Base-by-base conservation (phyloP, 352 stramenopile species). In the Phytophthora pseudosyringae region DNA sequence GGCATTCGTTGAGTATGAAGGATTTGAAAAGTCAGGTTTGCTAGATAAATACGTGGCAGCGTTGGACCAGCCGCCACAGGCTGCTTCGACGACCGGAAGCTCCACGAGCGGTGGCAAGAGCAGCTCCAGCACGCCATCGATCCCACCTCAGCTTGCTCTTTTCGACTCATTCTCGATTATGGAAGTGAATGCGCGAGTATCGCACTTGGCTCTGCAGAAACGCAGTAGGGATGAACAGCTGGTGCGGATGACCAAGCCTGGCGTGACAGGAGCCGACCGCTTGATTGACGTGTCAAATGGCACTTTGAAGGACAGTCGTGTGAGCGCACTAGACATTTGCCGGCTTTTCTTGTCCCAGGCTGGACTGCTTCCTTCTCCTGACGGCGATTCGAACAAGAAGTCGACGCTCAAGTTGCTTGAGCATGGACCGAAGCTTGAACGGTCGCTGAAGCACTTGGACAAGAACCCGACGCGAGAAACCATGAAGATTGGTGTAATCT, bases 401-500 rank as follows among this genome's bases (percentile, higher is more conserved):
- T 74, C 75, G 39, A 81, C 85, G 16, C 68, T 90, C 3, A 83
- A 87, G 40, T 62, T 94, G 18, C 55, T 94, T 7, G 85, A 94
- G 15, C 89, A 91, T 54, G 83, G 81, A 13, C 55, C 75, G 0
- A 96, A 91, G 41, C 71, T 96, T 0, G 85, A 94, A 54, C 76
- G 88, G 2, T 96, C 88, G 33, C 57, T 96, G 21, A 88, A 84
- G 51, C 83, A 96, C 53, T 63, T 96, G 48, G 88, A 96, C 57
- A 91, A 94, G 62, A 88, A 76, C n/a, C 88, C 86, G 8, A 89
- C 83, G 38, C 83, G 88, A n/a, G 88, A 96, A 71, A 96, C 88
- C 3, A 95, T 96, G 86, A 96, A 96, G 59, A 90, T 96, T 62
- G 88, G 88, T 16, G 78, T 96, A 16, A 90, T 96, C 49, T 96